Conservation (phyloP, 768 basidiomycete genomes). For the Psilocybe cyanescens region DNA sequence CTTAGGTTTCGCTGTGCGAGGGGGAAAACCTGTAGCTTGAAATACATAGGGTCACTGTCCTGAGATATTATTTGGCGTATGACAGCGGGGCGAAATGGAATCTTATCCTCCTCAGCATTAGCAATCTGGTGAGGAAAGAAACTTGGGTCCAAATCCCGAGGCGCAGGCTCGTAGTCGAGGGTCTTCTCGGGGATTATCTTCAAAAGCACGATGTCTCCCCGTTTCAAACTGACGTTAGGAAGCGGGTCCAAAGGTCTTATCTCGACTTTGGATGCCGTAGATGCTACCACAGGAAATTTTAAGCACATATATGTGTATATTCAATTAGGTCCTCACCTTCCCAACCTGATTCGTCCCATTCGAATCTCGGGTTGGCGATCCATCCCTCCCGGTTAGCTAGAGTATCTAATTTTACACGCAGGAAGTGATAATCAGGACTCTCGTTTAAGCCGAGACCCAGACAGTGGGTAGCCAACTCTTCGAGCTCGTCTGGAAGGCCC, state of each 20-base stretch:
- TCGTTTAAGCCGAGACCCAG: slow-evolving; percentile 1
- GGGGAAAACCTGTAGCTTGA: slow-evolving; percentile 3
- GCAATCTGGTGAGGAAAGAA: slow-evolving; percentile 5
- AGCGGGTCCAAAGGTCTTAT: not conserved
- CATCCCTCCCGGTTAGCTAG: not conserved
- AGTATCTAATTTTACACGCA: not conserved
- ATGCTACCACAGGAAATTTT: not conserved
- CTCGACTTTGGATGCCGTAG: not conserved
- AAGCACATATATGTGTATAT: not conserved
- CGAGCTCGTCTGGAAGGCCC: not conserved
- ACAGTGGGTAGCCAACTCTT: slow-evolving; percentile 1
- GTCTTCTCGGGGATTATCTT: not conserved
- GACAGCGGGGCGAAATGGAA: slow-evolving; percentile 4
- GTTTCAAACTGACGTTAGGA: not conserved
- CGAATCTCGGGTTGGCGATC: not conserved
- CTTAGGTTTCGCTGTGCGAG: not conserved
- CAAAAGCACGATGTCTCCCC: slow-evolving; percentile 6
- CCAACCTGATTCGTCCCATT: slow-evolving; percentile 9
- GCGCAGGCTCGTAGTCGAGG: slow-evolving; percentile 6
- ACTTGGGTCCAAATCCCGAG: not conserved
- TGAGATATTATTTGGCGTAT: not conserved
- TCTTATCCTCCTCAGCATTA: not conserved
- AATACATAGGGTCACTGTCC: not conserved
- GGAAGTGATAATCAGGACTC: not conserved
- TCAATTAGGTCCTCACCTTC: not conserved